Percentiles rank a stretch among this genome's conserved stretches.
Evolutionary conservation across 1,139 yeast genomes (phyloP).

Genomic region (Eremothecium sinecaudum): DNA sequence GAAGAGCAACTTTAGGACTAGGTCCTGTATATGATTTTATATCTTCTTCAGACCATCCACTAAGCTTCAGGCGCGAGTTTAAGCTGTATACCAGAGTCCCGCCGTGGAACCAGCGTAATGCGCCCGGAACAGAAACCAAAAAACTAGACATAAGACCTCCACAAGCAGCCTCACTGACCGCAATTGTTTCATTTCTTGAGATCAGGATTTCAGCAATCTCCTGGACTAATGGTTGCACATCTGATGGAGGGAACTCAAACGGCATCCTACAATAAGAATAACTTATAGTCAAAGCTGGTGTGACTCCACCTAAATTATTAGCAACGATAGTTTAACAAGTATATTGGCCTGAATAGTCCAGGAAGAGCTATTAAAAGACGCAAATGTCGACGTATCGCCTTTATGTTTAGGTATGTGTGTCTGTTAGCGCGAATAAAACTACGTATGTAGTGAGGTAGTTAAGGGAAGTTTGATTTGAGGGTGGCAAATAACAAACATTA

Average conservation of each 20-base stretch:
- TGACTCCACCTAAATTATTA: too few relatives aligned
- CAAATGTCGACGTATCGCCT: too few relatives aligned
- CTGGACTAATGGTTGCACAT: constrained; percentile 35
- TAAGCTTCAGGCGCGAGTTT: constrained; percentile 59
- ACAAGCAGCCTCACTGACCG: constrained; percentile 82
- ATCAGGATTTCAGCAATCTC: constrained; percentile 50
- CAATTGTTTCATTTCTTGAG: constrained; percentile 50
- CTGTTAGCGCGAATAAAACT: too few relatives aligned
- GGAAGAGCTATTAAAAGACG: too few relatives aligned
- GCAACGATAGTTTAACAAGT: too few relatives aligned
- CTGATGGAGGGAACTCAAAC: constrained; percentile 1
- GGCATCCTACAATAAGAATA: too few relatives aligned
- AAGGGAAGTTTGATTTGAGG: too few relatives aligned
- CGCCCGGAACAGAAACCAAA: constrained; percentile 74
- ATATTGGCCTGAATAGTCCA: too few relatives aligned
- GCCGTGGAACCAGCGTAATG: constrained; percentile 73
- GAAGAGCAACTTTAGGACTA: constrained; percentile 61
- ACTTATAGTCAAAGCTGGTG: too few relatives aligned
- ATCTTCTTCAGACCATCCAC: constrained; percentile 72
- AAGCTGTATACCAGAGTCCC: constrained; percentile 73
- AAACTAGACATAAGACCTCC: constrained; percentile 80
- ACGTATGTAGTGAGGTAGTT: too few relatives aligned
- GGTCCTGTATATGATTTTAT: constrained; percentile 72
- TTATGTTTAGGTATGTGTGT: too few relatives aligned
- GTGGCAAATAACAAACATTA: too few relatives aligned